Evolutionary conservation across 129 eudicot genomes (phyloP).

Genomic region (Flaveria sonorensis): DNA sequence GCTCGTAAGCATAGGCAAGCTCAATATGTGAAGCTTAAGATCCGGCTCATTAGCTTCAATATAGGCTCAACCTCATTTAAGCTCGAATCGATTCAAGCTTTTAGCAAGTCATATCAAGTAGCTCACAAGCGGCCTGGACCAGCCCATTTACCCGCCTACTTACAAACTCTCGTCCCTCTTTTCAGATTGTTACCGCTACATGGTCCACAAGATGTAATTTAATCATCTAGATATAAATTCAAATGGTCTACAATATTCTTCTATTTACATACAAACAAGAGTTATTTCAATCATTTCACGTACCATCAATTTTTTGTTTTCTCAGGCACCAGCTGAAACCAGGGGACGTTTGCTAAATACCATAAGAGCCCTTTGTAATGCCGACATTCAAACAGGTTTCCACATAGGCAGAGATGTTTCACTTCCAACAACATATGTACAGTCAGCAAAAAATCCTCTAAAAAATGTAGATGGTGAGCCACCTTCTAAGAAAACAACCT

Average conservation of each 20-base stretch:
- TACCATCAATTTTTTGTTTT: background rate
- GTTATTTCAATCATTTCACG: constrained; percentile 2
- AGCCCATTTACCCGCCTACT: too few relatives aligned
- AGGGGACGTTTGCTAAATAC: constrained; percentile 48
- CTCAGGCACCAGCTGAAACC: constrained; percentile 71
- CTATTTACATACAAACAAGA: background rate
- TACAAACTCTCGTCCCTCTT: background rate
- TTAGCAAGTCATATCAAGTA: too few relatives aligned
- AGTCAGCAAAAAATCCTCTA: constrained; percentile 48
- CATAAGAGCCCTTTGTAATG: constrained; percentile 66
- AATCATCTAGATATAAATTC: background rate
- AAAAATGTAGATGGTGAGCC: constrained; percentile 56
- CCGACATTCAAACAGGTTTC: constrained; percentile 50
- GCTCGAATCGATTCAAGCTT: too few relatives aligned
- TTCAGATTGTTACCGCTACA: background rate
- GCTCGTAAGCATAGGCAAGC: too few relatives aligned
- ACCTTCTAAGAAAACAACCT: constrained; percentile 38
- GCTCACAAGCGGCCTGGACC: too few relatives aligned
- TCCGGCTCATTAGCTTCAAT: too few relatives aligned
- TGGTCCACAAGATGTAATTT: background rate
- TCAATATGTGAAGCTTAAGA: too few relatives aligned
- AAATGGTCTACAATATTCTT: background rate
- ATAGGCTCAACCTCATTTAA: too few relatives aligned
- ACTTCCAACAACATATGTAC: constrained; percentile 57
- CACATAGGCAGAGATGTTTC: constrained; percentile 59